These are phyloP conservation scores for Barnettozyma siamensis DNA, from an alignment of 805 yeast species.

Conservation along the genomic window DNA sequence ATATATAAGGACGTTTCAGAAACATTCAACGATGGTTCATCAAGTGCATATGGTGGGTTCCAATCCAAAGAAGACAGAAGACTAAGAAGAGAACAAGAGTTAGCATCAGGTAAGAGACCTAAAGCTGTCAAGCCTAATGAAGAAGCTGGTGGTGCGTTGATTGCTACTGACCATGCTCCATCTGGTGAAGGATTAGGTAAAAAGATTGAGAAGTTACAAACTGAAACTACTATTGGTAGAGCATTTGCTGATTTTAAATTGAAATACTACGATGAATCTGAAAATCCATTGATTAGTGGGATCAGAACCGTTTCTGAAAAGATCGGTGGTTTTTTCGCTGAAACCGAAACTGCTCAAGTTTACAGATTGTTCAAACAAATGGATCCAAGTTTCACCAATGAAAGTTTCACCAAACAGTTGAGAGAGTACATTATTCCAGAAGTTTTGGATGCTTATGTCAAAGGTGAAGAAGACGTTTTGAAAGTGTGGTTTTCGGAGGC, in stretches of 20 bases:
- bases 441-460: slow-evolving; percentile 88
- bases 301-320: slow-evolving; percentile 77
- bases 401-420: slow-evolving; percentile 72
- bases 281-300: slow-evolving; percentile 79
- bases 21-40: slow-evolving; percentile 87
- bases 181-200: slow-evolving; percentile 64
- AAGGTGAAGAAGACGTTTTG: slow-evolving; percentile 78
- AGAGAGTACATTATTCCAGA: slow-evolving; percentile 95
- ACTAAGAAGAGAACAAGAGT: slow-evolving; percentile 57
- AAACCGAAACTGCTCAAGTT: slow-evolving; percentile 95
- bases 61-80: slow-evolving; percentile 79
- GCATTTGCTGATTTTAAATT: slow-evolving; percentile 52
- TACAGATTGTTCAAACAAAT: slow-evolving; percentile 75
- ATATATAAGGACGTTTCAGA: slow-evolving; percentile 84
- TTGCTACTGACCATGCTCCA: slow-evolving; percentile 75
- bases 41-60: slow-evolving; percentile 87
- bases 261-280: slow-evolving; percentile 83
- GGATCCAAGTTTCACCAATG: slow-evolving; percentile 84
- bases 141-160: slow-evolving; percentile 76
- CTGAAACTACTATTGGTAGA: slow-evolving; percentile 66
- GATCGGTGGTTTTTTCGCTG: slow-evolving; percentile 76
- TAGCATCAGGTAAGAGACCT: slow-evolving; percentile 53
- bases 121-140: slow-evolving; percentile 72
- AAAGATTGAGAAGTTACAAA: slow-evolving; percentile 59
- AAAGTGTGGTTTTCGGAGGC: slow-evolving; percentile 95